These are phyloP conservation scores for Solanum piurae DNA, from an alignment of 257 asterid species.

Conservation along the genomic window DNA sequence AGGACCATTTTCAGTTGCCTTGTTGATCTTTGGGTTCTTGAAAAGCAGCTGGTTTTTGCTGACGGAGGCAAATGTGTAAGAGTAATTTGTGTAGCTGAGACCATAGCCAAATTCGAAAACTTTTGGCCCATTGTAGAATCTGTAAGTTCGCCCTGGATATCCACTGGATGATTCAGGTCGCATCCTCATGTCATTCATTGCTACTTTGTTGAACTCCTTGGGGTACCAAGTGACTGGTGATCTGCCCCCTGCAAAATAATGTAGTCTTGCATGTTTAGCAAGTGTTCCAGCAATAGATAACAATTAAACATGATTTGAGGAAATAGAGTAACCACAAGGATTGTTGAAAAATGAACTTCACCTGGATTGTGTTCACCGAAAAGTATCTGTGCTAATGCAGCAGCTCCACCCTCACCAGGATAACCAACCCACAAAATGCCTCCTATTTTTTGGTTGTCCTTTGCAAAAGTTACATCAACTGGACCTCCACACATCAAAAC, in stretches of 20 bases:
- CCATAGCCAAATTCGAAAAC: conserved; percentile 61
- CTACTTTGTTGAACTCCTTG: conserved; percentile 30
- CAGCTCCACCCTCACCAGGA: conserved; percentile 72
- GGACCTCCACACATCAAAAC: conserved; percentile 59
- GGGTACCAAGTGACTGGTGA: conserved; percentile 77
- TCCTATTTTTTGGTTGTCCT: conserved; percentile 32
- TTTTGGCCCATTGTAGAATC: conserved; percentile 54
- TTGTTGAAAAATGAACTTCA: background rate
- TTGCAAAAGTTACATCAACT: conserved; percentile 59
- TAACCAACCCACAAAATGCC: conserved; percentile 38
- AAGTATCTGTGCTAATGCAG: conserved; percentile 41
- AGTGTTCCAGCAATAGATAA: background rate
- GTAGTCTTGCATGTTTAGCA: background rate
- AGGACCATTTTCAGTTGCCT: background rate
- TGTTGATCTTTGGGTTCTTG: background rate
- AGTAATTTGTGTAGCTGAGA: conserved; percentile 50
- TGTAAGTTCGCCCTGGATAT: conserved; percentile 66
- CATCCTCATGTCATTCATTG: conserved; percentile 79
- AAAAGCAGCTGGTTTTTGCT: conserved; percentile 17
- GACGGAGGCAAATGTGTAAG: conserved; percentile 28
- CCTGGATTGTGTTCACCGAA: conserved; percentile 64
- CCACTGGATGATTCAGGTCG: conserved; percentile 45
- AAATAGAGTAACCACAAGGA: background rate
- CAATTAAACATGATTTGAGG: background rate
- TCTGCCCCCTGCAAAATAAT: conserved; percentile 40